A percentile compares a stretch with the other conserved stretches of the same genome.
These are phyloP conservation scores for Penicillium herquei DNA, from an alignment of 495 filamentous ascomycete genomes.

Conservation along the genomic window DNA sequence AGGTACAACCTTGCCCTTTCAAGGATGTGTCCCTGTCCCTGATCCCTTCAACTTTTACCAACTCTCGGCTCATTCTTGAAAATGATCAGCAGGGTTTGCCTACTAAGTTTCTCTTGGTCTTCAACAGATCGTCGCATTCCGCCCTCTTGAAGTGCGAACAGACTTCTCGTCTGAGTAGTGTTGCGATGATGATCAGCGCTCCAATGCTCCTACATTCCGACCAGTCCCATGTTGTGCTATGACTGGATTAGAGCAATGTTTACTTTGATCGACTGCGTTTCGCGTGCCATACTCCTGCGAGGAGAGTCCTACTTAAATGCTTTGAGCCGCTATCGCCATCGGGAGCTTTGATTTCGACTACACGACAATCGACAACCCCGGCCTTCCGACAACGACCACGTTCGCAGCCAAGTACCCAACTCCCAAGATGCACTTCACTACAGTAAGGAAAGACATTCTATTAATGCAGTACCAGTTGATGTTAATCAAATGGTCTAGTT, in stretches of 20 bases:
- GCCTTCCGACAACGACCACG: background rate
- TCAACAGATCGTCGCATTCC: background rate
- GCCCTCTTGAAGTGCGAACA: background rate
- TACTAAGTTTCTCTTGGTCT: background rate
- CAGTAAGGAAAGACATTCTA: conserved; percentile 17
- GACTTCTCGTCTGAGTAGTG: background rate
- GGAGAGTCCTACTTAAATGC: background rate
- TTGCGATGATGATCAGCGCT: background rate
- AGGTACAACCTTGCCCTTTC: background rate
- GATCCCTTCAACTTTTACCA: background rate
- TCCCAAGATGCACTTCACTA: conserved; percentile 6
- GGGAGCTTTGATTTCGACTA: background rate
- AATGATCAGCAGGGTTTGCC: background rate
- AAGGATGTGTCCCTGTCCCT: background rate
- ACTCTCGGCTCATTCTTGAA: background rate
- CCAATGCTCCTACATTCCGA: background rate
- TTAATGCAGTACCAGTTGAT: conserved; percentile 7
- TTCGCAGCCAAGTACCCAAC: background rate
- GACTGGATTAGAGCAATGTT: background rate
- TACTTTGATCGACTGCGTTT: background rate
- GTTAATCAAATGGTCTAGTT: conserved; percentile 12
- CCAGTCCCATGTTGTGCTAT: background rate
- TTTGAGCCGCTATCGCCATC: background rate
- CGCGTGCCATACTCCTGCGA: background rate
- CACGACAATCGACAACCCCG: conserved; percentile 4